Percentiles rank a stretch among this genome's conserved stretches.
Evolutionary conservation across 441 rosid species (phyloP).

Genomic region (Melastoma candidum): DNA sequence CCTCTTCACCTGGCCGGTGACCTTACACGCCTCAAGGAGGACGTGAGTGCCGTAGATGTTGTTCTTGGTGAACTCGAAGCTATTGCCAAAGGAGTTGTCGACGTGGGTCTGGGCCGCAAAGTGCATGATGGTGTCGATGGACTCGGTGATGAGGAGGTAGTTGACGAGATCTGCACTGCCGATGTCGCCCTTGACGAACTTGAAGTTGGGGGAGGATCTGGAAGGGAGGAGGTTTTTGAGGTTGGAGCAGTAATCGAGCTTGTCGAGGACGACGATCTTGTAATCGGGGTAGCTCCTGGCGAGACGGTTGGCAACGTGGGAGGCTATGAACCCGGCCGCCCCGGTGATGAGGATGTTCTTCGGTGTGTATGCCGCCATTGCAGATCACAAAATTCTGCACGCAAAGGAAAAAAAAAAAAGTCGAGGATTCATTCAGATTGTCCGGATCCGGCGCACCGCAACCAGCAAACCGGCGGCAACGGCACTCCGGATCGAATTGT

Average conservation of each 20-base stretch:
- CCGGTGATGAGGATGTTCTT: conserved; percentile 54
- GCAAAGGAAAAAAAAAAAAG: no score
- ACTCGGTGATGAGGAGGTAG: conserved; percentile 37
- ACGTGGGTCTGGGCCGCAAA: conserved; percentile 67
- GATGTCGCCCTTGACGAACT: conserved; percentile 53
- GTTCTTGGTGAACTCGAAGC: conserved; percentile 54
- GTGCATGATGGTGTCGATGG: conserved; percentile 54
- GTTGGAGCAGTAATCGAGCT: conserved; percentile 54
- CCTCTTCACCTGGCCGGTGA: conserved; percentile 40
- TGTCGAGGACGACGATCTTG: conserved; percentile 53
- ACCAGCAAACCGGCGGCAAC: no score
- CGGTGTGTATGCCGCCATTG: conserved; percentile 29
- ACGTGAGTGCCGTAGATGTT: conserved; percentile 61
- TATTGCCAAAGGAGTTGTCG: conserved; percentile 57
- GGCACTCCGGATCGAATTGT: no score
- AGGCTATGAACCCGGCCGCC: conserved; percentile 63
- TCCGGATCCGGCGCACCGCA: no score
- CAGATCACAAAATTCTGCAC: no score
- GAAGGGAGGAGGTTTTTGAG: conserved; percentile 44
- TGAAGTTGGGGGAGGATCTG: conserved; percentile 41
- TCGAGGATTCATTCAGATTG: no score
- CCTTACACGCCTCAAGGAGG: conserved; percentile 61
- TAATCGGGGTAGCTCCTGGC: conserved; percentile 40
- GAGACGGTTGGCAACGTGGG: conserved; percentile 42
- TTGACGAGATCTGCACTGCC: conserved; percentile 49